phyloP scores from a whole-genome alignment of 2,329 filamentous ascomycete genomes.

The Fusarium pseudocircinatum region DNA sequence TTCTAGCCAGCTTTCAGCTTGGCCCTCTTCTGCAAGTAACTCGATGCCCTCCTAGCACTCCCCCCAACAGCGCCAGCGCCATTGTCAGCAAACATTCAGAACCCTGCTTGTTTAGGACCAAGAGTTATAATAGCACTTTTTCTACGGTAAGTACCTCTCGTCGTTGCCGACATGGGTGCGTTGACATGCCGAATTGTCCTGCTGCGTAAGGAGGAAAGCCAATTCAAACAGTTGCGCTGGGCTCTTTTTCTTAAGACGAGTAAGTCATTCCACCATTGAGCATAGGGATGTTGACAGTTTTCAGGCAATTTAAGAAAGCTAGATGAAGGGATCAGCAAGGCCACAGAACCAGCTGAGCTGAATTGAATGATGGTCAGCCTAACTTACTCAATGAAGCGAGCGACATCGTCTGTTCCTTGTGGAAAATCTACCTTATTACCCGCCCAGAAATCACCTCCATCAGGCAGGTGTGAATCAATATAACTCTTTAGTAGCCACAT shows the following conservation, averaged over 20 bases:
- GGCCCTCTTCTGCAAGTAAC: background rate
- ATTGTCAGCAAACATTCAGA: background rate
- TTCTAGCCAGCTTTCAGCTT: background rate
- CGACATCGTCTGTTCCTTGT: background rate
- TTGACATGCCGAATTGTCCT: background rate
- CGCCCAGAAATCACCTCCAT: background rate
- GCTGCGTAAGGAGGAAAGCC: background rate
- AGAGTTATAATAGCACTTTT: background rate
- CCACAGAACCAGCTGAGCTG: background rate
- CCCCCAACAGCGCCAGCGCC: background rate
- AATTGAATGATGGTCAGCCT: background rate
- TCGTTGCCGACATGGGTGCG: background rate
- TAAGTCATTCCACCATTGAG: background rate
- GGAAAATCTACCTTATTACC: background rate
- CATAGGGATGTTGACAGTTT: background rate
- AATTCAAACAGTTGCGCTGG: fast-evolving
- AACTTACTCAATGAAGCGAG: background rate
- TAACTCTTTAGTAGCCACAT: fast-evolving
- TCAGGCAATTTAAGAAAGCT: background rate
- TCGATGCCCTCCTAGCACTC: background rate
- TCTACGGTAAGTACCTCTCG: background rate
- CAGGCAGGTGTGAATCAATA: background rate
- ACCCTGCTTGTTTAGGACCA: background rate
- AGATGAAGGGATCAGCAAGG: background rate
- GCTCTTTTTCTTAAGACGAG: background rate